Evolutionary conservation across 2,329 filamentous ascomycete species (phyloP).

Genomic region (Sporothrix humicola): DNA sequence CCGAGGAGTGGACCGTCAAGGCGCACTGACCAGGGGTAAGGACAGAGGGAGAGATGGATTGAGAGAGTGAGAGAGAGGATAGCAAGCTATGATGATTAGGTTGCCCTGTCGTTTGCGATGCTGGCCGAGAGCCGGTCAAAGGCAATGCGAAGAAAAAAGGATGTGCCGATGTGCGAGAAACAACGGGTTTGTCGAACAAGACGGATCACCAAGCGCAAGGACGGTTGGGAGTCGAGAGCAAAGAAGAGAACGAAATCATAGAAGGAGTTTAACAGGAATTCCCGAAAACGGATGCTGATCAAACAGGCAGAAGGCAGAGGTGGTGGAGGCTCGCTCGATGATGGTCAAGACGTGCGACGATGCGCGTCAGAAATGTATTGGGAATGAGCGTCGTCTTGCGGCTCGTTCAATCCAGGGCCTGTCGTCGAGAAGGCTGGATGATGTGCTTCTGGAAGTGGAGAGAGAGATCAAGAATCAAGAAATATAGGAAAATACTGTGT

Average conservation of each 20-base stretch:
- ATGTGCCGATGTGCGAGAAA: constrained; percentile 41
- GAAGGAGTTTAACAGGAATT: constrained; percentile 43
- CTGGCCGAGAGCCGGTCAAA: constrained; percentile 27
- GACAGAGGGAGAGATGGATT: constrained; percentile 20
- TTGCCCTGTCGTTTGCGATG: constrained; percentile 23
- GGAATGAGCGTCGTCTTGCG: constrained; percentile 35
- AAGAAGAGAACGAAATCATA: constrained; percentile 40
- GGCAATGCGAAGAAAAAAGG: constrained; percentile 28
- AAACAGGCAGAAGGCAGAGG: constrained; percentile 43
- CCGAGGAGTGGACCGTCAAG: constrained; percentile 40
- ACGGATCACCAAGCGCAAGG: constrained; percentile 34
- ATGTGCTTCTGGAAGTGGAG: constrained; percentile 46
- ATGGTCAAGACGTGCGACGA: constrained; percentile 46
- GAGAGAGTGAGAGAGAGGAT: constrained; percentile 23
- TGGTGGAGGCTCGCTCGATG: constrained; percentile 40
- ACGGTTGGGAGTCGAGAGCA: constrained; percentile 49
- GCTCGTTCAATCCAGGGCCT: constrained; percentile 31
- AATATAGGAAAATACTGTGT: constrained; percentile 24
- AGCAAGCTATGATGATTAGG: constrained; percentile 21
- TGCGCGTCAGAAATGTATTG: constrained; percentile 45
- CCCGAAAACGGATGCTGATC: constrained; percentile 45
- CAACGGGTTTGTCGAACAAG: constrained; percentile 48
- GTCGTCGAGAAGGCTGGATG: constrained; percentile 44
- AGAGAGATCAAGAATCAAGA: constrained; percentile 32
- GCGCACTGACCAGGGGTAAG: constrained; percentile 37